A percentile compares a stretch with the other conserved stretches of the same genome.
phyloP scores from a whole-genome alignment of 1,139 yeast species.

The Geotrichum restrictum region DNA sequence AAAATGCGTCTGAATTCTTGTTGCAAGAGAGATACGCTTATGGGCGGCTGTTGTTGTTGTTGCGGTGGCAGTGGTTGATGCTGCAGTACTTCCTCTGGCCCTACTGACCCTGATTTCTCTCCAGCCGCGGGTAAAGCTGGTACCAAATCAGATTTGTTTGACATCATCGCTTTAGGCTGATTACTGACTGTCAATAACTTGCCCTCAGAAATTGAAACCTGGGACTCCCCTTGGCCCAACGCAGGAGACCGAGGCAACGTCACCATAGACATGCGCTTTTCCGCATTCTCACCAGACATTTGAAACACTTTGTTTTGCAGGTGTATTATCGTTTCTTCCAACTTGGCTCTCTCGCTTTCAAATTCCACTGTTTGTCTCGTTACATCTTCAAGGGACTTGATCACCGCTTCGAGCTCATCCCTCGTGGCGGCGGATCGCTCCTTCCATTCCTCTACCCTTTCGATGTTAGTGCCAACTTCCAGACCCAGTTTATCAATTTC shows the following conservation, averaged over 20 bases:
- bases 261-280: conserved; percentile 30
- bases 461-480: conserved; percentile 31
- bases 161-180: too few relatives aligned
- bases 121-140: not conserved
- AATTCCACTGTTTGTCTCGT: conserved; percentile 39
- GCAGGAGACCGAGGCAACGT: not conserved
- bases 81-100: not conserved
- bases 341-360: conserved; percentile 36
- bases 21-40: conserved; percentile 45
- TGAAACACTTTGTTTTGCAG: conserved; percentile 30
- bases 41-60: conserved; percentile 22
- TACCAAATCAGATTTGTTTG: not conserved
- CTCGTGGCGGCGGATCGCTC: conserved; percentile 35
- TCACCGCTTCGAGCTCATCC: conserved; percentile 35
- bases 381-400: conserved; percentile 37
- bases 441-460: conserved; percentile 34
- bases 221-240: not conserved
- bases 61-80: not conserved
- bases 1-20: conserved; percentile 70
- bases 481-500: conserved; percentile 29
- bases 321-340: conserved; percentile 32
- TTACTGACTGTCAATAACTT: not conserved
- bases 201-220: conserved; percentile 7
- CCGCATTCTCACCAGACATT: conserved; percentile 24
- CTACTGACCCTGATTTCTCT: too few relatives aligned